Evolutionary conservation across 148 eudicot species (phyloP).

Genomic region (Selenicereus undatus): DNA sequence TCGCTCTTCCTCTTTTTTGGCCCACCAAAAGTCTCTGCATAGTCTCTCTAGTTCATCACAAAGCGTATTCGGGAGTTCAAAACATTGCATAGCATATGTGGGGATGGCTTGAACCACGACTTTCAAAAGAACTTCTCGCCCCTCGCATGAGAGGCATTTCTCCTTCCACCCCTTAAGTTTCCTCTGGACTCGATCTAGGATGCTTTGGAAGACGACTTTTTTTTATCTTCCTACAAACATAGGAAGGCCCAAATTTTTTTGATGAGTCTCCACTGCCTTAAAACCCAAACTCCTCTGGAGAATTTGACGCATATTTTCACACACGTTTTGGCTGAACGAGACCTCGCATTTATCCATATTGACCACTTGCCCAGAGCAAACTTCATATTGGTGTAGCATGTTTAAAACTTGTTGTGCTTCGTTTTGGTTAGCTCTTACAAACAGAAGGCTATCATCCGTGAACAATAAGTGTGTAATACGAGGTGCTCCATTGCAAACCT

Average conservation of each 20-base stretch:
- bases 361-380: neutral
- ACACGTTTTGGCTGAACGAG: neutral
- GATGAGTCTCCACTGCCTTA: neutral
- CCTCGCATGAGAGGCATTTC: neutral
- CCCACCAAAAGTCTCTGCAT: no score
- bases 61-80: neutral
- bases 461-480: no score
- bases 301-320: neutral
- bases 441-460: no score
- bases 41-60: neutral
- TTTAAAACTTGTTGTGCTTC: no score
- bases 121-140: neutral
- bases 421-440: no score
- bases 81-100: neutral
- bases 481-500: no score
- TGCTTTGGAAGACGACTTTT: no score
- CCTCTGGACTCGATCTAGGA: neutral
- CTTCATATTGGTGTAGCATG: neutral
- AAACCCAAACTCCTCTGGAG: neutral
- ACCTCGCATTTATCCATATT: neutral
- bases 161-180: neutral
- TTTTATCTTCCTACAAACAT: no score
- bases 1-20: neutral
- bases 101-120: constrained; percentile 2
- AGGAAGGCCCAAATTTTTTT: neutral